A percentile compares a stretch with the other conserved stretches of the same genome.
phyloP scores from a whole-genome alignment of 768 basidiomycete genomes.

The Hortiboletus campestris region DNA sequence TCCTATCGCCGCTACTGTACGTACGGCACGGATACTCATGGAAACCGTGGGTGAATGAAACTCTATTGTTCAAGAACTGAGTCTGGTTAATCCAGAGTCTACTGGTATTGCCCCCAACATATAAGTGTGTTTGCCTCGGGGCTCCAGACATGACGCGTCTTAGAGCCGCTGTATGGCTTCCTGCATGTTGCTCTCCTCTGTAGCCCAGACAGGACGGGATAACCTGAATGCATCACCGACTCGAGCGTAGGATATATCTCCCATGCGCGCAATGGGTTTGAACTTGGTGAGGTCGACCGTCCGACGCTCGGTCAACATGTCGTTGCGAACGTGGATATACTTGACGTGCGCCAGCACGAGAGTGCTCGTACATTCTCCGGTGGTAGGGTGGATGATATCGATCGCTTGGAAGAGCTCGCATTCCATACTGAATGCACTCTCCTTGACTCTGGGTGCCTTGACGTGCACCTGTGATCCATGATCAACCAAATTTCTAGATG shows the following conservation, averaged over 20 bases:
- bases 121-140: too few species aligned
- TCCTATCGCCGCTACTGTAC: too few species aligned
- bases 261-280: conserved; percentile 37
- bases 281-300: conserved; percentile 36
- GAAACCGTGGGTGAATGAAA: too few species aligned
- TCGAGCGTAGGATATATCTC: conserved; percentile 38
- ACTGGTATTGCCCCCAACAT: neutral
- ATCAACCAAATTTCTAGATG: neutral
- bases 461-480: conserved; percentile 31
- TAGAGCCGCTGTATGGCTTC: conserved; percentile 3
- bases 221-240: conserved; percentile 31
- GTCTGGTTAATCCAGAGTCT: neutral
- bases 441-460: conserved; percentile 41
- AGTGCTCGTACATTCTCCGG: conserved; percentile 26
- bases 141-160: neutral
- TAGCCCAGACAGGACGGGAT: conserved; percentile 19
- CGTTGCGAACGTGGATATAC: conserved; percentile 43
- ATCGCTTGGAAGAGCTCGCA: conserved; percentile 36
- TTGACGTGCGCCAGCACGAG: conserved; percentile 42
- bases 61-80: neutral
- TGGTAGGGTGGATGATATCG: conserved; percentile 36
- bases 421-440: conserved; percentile 50
- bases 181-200: conserved; percentile 12
- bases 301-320: conserved; percentile 37
- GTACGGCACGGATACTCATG: too few species aligned